Conservation (phyloP, 176 grass and related monocot species). For the Metroxylon sagu region DNA sequence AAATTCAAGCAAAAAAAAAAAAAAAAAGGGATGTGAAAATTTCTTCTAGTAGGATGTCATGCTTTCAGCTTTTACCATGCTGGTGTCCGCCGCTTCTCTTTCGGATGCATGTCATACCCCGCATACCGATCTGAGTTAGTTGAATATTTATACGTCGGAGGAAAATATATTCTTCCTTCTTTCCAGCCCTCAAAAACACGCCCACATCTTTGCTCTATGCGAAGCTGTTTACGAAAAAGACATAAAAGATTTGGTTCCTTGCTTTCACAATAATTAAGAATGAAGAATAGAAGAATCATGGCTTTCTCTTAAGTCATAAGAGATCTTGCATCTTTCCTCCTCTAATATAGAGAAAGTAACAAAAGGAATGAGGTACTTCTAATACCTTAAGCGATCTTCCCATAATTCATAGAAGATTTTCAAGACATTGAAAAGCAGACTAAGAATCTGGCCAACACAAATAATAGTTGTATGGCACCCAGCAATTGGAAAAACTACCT, state of each 20-base stretch:
- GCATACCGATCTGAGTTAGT: slow-evolving; percentile 89
- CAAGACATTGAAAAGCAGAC: background rate
- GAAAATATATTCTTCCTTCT: slow-evolving; percentile 95
- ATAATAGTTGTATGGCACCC: background rate
- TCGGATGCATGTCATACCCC: slow-evolving; percentile 67
- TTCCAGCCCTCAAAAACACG: slow-evolving; percentile 81
- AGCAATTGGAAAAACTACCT: slow-evolving; percentile 31
- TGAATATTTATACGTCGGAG: slow-evolving; percentile 94
- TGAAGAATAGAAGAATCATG: slow-evolving; percentile 3
- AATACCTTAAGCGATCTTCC: background rate
- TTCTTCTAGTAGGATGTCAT: too few relatives aligned
- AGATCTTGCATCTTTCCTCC: background rate
- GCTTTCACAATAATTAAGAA: slow-evolving; percentile 5
- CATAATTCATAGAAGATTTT: background rate
- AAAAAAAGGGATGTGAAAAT: too few relatives aligned
- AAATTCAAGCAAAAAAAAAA: too few relatives aligned
- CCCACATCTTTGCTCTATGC: slow-evolving; percentile 83
- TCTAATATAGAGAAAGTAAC: too few relatives aligned
- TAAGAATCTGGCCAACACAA: background rate
- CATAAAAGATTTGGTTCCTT: background rate
- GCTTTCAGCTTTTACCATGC: slow-evolving; percentile 53
- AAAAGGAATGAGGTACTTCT: background rate
- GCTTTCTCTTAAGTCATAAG: background rate
- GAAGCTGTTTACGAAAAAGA: slow-evolving; percentile 47
- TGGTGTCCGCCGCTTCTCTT: slow-evolving; percentile 79